These are phyloP conservation scores for Yarrowia alimentaria DNA, from an alignment of 805 yeast genomes.

Conservation along the genomic window DNA sequence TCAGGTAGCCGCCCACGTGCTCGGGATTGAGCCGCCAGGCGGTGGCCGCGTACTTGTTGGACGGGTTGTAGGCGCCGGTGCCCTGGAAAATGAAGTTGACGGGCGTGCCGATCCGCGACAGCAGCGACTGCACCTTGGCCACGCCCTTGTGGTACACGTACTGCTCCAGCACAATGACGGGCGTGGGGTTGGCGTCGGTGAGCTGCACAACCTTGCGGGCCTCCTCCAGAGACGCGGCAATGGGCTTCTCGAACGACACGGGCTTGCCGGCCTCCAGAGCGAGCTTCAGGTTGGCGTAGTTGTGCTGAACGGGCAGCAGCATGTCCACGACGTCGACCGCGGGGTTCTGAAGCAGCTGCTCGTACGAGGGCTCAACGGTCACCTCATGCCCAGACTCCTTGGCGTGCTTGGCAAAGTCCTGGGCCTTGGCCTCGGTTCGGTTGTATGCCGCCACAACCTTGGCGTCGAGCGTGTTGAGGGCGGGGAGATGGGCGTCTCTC, in stretches of 20 bases:
- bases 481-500: constrained; percentile 76
- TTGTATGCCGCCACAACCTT: constrained; percentile 71
- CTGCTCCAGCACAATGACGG: constrained; percentile 79
- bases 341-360: constrained; percentile 58
- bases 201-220: constrained; percentile 76
- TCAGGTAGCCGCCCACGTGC: constrained; percentile 87
- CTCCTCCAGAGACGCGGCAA: constrained; percentile 79
- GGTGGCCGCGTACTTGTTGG: constrained; percentile 55
- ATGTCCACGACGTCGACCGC: constrained; percentile 77
- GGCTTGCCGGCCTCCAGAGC: constrained; percentile 78
- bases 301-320: constrained; percentile 82
- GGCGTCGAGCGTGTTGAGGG: constrained; percentile 48
- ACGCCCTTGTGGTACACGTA: constrained; percentile 75
- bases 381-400: constrained; percentile 37
- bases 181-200: constrained; percentile 58
- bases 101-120: constrained; percentile 69
- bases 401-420: constrained; percentile 66
- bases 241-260: constrained; percentile 82
- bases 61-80: constrained; percentile 54
- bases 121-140: constrained; percentile 50
- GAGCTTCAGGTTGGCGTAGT: constrained; percentile 61
- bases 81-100: constrained; percentile 40
- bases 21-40: constrained; percentile 87
- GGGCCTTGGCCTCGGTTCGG: constrained; percentile 82
- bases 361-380: constrained; percentile 50